Evolutionary conservation across 2,329 filamentous ascomycete species (phyloP).

Genomic region (Xylariaceae sp.): DNA sequence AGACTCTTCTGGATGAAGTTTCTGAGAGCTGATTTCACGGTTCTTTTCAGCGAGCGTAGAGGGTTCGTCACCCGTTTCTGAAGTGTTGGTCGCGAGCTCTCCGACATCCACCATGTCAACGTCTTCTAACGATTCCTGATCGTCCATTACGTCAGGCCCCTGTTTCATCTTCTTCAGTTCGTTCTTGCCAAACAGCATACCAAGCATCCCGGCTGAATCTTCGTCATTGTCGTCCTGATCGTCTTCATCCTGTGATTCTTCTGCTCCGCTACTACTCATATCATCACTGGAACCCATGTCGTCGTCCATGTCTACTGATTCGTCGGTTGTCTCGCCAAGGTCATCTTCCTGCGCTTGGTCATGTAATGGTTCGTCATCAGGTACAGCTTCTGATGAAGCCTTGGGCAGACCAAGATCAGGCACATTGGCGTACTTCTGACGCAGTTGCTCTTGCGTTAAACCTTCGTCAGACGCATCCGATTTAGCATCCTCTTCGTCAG

Average conservation of each 20-base stretch:
- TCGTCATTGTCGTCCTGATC: slow-evolving; percentile 43
- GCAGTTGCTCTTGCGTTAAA: slow-evolving; percentile 65
- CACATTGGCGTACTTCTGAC: slow-evolving; percentile 64
- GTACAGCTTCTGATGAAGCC: slow-evolving; percentile 9
- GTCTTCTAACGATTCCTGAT: slow-evolving; percentile 23
- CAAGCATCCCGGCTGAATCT: slow-evolving; percentile 44
- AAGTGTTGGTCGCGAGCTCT: background rate
- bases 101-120: slow-evolving; percentile 29
- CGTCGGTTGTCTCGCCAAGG: slow-evolving; percentile 53
- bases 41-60: background rate
- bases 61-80: background rate
- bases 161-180: slow-evolving; percentile 51
- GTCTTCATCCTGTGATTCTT: slow-evolving; percentile 37
- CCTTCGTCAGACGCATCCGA: slow-evolving; percentile 55
- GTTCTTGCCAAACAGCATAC: slow-evolving; percentile 55
- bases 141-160: slow-evolving; percentile 26
- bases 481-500: slow-evolving; percentile 55
- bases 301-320: slow-evolving; percentile 66
- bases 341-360: slow-evolving; percentile 18
- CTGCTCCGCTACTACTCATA: slow-evolving; percentile 36
- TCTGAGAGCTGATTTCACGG: background rate
- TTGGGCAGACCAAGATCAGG: slow-evolving; percentile 39
- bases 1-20: too few relatives aligned
- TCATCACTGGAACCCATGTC: slow-evolving; percentile 56
- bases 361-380: slow-evolving; percentile 11